Evolutionary conservation across 345 rosid species (phyloP), one percentile per base, ranked within the genome.

Genomic region (Eutrema heterophyllum): DNA sequence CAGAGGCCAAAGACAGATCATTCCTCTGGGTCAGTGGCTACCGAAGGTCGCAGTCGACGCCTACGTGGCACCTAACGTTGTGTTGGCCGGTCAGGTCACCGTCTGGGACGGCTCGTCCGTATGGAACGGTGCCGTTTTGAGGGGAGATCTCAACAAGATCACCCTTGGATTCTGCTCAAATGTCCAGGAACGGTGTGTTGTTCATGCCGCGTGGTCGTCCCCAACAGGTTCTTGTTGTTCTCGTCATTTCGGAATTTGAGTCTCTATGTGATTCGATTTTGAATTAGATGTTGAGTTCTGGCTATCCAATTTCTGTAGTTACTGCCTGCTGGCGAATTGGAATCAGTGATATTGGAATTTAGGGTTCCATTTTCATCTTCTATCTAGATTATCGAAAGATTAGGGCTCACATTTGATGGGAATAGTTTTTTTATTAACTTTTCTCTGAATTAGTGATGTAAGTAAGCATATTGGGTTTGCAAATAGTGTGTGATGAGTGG

Each of bases 161-260:
- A 87, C 90, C 21, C 77, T 96, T n/a, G 98, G 99, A 5, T 96
- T 92, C 83, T 84, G 94, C 82, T 86, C 98, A 30, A 95, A 92
- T 66, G 92, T 95, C 13, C 99, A 92, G 75, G 98, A 95, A 79
- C 89, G 94, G 24, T 87, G 91, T 70, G 99, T 95, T 55, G 67
- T 95, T 51, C 99, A 95, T 75, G 99, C 99, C 16, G 96, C 99
- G 13, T 95, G 97, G 99, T 82, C 91, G 11, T 95, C 98, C 43
- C 99, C 97, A 30, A 92, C 99, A 75, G 98, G 99, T 96, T 78
- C 26, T 21, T 2, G n/a, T 36, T 36, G 9, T 55, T 58, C 38
- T 8, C 9, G 24, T 8, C 50, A 40, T 48, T 12, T 1, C 3
- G 10, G 6, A 53, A 39, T 46, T 59, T 8, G 51, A 27, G 18